Conservation (phyloP, 2,329 filamentous ascomycete genomes). For the Stachybotrys chartarum region DNA sequence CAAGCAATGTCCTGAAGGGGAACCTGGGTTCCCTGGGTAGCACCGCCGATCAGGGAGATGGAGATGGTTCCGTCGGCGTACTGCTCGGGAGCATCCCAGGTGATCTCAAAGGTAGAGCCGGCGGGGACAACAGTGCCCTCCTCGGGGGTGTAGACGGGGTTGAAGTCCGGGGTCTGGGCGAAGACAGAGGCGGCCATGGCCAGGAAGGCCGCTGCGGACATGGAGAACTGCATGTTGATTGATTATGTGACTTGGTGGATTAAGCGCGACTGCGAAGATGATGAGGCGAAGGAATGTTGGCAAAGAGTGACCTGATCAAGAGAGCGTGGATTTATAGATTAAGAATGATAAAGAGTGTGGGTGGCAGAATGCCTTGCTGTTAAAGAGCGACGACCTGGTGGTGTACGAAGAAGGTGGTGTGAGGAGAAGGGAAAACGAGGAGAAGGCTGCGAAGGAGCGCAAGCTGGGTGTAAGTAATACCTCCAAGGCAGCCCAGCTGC, state of each 20-base stretch:
- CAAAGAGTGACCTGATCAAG: slow-evolving; percentile 9
- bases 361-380: slow-evolving; percentile 16
- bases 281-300: slow-evolving; percentile 6
- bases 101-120: slow-evolving; percentile 41
- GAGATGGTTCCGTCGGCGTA: slow-evolving; percentile 37
- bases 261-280: slow-evolving; percentile 8
- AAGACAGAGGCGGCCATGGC: slow-evolving; percentile 43
- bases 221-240: slow-evolving; percentile 48
- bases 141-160: slow-evolving; percentile 42
- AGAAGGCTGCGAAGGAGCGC: slow-evolving; percentile 3
- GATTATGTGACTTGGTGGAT: slow-evolving; percentile 9
- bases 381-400: slow-evolving; percentile 22
- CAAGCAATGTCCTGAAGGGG: slow-evolving; percentile 37
- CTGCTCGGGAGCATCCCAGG: slow-evolving; percentile 37
- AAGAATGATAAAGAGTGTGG: slow-evolving; percentile 19
- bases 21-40: slow-evolving; percentile 32
- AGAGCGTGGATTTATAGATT: slow-evolving; percentile 4
- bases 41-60: slow-evolving; percentile 49
- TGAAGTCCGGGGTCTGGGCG: slow-evolving; percentile 50
- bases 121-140: slow-evolving; percentile 35
- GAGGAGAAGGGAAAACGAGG: slow-evolving; percentile 10
- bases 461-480: not conserved
- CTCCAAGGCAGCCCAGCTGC: not conserved
- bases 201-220: slow-evolving; percentile 40
- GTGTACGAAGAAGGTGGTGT: slow-evolving; percentile 12